Evolutionary conservation across 176 grass and related monocot genomes (phyloP).

Genomic region (Saccharum officinarum): DNA sequence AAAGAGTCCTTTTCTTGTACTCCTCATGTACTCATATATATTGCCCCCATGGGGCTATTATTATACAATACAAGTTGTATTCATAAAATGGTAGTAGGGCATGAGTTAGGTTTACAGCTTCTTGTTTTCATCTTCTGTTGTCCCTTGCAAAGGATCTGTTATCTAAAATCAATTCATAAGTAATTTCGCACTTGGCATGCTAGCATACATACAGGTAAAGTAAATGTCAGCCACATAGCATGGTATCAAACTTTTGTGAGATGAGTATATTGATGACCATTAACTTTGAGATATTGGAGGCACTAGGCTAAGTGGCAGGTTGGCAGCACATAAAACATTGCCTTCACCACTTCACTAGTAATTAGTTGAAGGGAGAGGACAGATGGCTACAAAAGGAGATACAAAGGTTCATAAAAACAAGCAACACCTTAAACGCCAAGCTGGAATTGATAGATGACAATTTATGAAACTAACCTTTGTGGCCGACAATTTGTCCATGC

Average conservation of each 20-base stretch:
- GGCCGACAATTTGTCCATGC: slow-evolving; percentile 69
- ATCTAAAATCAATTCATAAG: not conserved
- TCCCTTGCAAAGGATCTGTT: not conserved
- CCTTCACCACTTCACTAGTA: not conserved
- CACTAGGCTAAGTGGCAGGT: not conserved
- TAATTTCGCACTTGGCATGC: not conserved
- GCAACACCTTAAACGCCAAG: not conserved
- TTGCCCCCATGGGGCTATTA: not conserved
- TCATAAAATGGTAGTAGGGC: not conserved
- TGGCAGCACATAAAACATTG: slow-evolving; percentile 9
- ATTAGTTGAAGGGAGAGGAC: not conserved
- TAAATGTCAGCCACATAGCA: not conserved
- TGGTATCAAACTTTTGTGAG: not conserved
- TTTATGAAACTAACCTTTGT: slow-evolving; percentile 59
- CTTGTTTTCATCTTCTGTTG: not conserved
- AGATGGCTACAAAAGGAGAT: not conserved
- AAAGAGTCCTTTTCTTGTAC: not conserved
- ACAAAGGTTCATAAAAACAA: not conserved
- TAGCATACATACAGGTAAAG: not conserved
- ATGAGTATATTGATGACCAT: not conserved
- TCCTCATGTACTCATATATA: no score
- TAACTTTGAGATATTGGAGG: slow-evolving; percentile 5
- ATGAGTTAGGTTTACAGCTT: no score
- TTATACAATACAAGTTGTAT: not conserved
- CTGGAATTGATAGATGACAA: slow-evolving; percentile 20